phyloP scores from a whole-genome alignment of 2,329 filamentous ascomycete genomes.

The Fusarium nurragi region DNA sequence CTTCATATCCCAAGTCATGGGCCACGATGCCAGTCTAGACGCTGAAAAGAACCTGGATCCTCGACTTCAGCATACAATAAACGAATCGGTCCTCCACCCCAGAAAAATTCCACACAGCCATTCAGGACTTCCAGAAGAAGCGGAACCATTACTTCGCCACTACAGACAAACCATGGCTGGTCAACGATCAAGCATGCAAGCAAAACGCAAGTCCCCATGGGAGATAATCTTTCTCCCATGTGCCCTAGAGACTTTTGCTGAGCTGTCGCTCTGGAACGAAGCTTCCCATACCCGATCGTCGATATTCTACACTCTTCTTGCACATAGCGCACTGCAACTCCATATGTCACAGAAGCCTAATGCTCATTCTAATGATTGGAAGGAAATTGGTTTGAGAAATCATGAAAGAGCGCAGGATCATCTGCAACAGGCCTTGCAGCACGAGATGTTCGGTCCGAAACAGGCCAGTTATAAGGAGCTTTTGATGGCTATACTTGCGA shows the following conservation, averaged over 20 bases:
- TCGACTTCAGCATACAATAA: background rate
- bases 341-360: constrained; percentile 34
- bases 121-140: constrained; percentile 32
- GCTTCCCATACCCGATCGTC: constrained; percentile 51
- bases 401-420: constrained; percentile 47
- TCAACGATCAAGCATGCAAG: constrained; percentile 41
- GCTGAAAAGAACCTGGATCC: background rate
- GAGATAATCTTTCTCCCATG: constrained; percentile 55
- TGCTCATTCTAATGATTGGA: constrained; percentile 37
- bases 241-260: constrained; percentile 53
- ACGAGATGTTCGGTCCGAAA: constrained; percentile 46
- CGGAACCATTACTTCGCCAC: constrained; percentile 44
- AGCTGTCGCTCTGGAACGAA: constrained; percentile 52
- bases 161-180: constrained; percentile 44
- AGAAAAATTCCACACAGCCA: background rate
- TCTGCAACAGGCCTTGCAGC: constrained; percentile 48
- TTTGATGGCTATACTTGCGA: constrained; percentile 54
- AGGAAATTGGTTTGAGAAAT: constrained; percentile 43
- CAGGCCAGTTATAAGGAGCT: constrained; percentile 56
- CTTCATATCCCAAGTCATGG: constrained; percentile 39
- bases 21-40: background rate
- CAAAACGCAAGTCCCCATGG: constrained; percentile 54
- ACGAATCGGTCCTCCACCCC: constrained; percentile 1
- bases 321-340: constrained; percentile 56
- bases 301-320: constrained; percentile 52